Evolutionary conservation across 768 basidiomycete species (phyloP).

Genomic region (Suillus decipiens): DNA sequence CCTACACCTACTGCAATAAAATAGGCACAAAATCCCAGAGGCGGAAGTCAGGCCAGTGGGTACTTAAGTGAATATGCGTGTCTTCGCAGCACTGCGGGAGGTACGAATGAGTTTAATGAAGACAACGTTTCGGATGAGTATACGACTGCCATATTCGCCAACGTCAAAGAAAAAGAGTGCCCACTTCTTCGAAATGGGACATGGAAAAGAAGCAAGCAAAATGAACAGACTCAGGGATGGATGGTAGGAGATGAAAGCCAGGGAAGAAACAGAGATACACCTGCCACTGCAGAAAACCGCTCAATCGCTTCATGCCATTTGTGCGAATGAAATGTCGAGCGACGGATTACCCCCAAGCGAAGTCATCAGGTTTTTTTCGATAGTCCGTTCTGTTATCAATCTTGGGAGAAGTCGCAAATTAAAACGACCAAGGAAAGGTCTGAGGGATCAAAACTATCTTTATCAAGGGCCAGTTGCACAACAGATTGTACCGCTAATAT

Average conservation of each 20-base stretch:
- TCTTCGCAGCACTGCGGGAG: conserved; percentile 67
- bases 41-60: conserved; percentile 94
- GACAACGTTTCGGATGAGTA: neutral
- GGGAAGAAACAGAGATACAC: conserved; percentile 43
- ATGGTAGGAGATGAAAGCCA: neutral
- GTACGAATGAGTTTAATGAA: neutral
- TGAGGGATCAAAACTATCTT: conserved; percentile 31
- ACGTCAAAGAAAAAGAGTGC: conserved; percentile 41
- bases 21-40: conserved; percentile 85
- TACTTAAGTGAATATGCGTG: conserved; percentile 79
- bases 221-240: neutral
- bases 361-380: conserved; percentile 64
- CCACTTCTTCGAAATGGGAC: conserved; percentile 40
- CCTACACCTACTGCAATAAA: conserved; percentile 59
- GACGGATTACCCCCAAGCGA: conserved; percentile 70
- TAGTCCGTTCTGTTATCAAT: conserved; percentile 2
- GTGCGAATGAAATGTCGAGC: conserved; percentile 89
- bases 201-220: conserved; percentile 30
- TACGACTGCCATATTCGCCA: neutral
- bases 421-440: neutral
- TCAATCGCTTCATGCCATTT: conserved; percentile 84
- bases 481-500: conserved; percentile 61
- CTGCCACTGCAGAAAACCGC: conserved; percentile 97
- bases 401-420: conserved; percentile 8
- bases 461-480: conserved; percentile 36